Percentiles rank a stretch among this genome's conserved stretches.
Conservation (phyloP, 208 protist species). For the Leishmania aethiopica region DNA sequence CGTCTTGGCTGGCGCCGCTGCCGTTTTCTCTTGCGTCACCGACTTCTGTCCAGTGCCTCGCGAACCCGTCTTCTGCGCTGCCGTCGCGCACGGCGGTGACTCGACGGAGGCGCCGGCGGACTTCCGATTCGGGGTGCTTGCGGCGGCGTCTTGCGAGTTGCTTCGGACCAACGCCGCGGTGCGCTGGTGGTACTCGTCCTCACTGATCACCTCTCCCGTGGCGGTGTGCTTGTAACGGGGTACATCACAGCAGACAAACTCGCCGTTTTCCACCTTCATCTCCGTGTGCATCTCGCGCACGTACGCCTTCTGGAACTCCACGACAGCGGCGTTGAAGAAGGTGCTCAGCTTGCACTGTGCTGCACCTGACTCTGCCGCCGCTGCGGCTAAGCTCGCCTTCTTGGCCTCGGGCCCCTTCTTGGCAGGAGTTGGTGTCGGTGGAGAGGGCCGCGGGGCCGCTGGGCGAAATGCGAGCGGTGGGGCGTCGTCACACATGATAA, state of each 20-base stretch:
- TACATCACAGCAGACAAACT: slow-evolving; percentile 75
- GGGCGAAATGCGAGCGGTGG: slow-evolving; percentile 68
- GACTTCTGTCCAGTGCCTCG: slow-evolving; percentile 2
- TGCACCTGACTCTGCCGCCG: neutral
- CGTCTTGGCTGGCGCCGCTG: slow-evolving; percentile 25
- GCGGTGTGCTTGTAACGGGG: slow-evolving; percentile 44
- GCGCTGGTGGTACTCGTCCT: slow-evolving; percentile 63
- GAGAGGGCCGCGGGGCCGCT: slow-evolving; percentile 5
- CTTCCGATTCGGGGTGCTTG: neutral
- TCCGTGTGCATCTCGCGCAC: slow-evolving; percentile 61
- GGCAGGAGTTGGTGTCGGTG: neutral
- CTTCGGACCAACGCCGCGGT: slow-evolving; percentile 35
- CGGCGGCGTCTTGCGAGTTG: neutral
- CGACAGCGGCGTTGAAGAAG: slow-evolving; percentile 73
- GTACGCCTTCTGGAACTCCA: slow-evolving; percentile 71
- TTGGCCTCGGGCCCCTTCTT: slow-evolving; percentile 3
- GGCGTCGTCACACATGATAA: slow-evolving; percentile 80
- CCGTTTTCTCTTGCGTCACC: slow-evolving; percentile 11
- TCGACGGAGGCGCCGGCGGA: neutral
- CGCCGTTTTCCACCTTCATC: slow-evolving; percentile 54
- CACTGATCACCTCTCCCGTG: slow-evolving; percentile 58
- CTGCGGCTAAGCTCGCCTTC: neutral
- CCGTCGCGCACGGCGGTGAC: slow-evolving; percentile 1
- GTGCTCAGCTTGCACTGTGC: slow-evolving; percentile 42
- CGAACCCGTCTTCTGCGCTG: slow-evolving; percentile 9